Evolutionary conservation across 768 basidiomycete genomes (phyloP), one percentile per base, ranked within the genome.

Genomic region (Pleurotus ostreatus): DNA sequence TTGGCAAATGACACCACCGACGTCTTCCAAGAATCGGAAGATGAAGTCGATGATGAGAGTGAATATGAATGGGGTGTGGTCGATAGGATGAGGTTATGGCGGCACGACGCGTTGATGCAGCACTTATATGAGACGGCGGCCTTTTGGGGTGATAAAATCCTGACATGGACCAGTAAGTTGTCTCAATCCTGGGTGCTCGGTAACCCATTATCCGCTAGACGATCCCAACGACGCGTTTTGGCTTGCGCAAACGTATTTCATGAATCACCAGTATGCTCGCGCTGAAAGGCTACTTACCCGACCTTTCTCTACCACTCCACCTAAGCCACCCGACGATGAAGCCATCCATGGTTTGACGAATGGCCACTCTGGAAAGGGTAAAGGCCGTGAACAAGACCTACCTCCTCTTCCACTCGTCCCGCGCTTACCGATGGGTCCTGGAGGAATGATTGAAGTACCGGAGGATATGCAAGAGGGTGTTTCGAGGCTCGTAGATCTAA

Each of bases 161-260:
- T 98, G 46, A 90, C 83, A 59, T 95, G 94, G 92, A 98, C 97
- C 26, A 90, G 96, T 98, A 66, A 62, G 84, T 79, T 63, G 58
- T 67, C 70, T 72, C 55, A 40, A 57, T 39, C 7, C 59, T 55
- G 57, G 40, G 55, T 57, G 16, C n/a, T 45, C 34, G 45, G 23
- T 12, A 30, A 22, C 22, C 48, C 59, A 59, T 51, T 49, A 55
- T 30, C 55, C 41, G n/a, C 59, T 63, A 96, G 96, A 87, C 60
- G 93, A 98, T 65, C 88, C 94, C 26, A 97, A 98, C 67, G 97
- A 99, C 70, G 97, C 94, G 11, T 98, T 99, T 71, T 99, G 97
- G 97, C 83, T 99, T 18, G 95, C 97, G 2, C 97, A 99, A 69
- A 93, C 91, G 0, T 94, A 94, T 70, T 99, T 98, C 69, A 89